Conservation (phyloP, 2,329 filamentous ascomycete species). For the Fusarium equiseti region DNA sequence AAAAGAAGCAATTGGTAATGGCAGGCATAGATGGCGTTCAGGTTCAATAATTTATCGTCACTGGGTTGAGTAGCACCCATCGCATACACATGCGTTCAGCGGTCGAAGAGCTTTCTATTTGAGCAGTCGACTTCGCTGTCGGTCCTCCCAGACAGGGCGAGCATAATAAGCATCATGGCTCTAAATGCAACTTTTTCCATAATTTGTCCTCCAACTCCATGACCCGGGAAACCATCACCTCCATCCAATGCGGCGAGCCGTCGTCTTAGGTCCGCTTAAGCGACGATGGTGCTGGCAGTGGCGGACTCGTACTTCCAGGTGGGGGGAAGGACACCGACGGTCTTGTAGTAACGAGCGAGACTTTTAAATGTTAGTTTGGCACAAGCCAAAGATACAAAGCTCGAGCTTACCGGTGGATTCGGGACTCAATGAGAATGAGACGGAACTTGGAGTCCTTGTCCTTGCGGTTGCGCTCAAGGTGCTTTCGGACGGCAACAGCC, state of each 20-base stretch:
- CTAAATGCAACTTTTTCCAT: constrained; percentile 60
- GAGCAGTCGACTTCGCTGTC: constrained; percentile 49
- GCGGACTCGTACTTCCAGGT: constrained; percentile 99
- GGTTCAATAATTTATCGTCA: constrained; percentile 43
- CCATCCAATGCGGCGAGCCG: constrained; percentile 42
- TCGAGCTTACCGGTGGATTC: constrained; percentile 80
- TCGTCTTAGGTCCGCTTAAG: constrained; percentile 68
- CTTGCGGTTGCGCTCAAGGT: constrained; percentile 99
- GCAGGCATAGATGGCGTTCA: constrained; percentile 43
- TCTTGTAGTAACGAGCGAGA: constrained; percentile 99
- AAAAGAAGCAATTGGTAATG: constrained; percentile 18
- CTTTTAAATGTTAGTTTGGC: constrained; percentile 50
- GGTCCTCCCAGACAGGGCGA: constrained; percentile 53
- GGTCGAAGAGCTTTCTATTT: constrained; percentile 54
- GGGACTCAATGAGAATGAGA: constrained; percentile 99
- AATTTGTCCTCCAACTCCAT: constrained; percentile 60
- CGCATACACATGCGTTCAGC: constrained; percentile 49
- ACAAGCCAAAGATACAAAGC: not conserved
- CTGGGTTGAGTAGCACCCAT: constrained; percentile 43
- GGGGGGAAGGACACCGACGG: constrained; percentile 83
- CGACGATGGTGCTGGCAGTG: constrained; percentile 93
- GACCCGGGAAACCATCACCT: constrained; percentile 55
- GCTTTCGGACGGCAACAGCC: constrained; percentile 99
- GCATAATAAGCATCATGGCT: constrained; percentile 56
- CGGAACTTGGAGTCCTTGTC: constrained; percentile 99